Percentiles rank a stretch among this genome's conserved stretches.
Conservation (phyloP, 2,329 filamentous ascomycete genomes). For the Pseudogymnoascus sp. region DNA sequence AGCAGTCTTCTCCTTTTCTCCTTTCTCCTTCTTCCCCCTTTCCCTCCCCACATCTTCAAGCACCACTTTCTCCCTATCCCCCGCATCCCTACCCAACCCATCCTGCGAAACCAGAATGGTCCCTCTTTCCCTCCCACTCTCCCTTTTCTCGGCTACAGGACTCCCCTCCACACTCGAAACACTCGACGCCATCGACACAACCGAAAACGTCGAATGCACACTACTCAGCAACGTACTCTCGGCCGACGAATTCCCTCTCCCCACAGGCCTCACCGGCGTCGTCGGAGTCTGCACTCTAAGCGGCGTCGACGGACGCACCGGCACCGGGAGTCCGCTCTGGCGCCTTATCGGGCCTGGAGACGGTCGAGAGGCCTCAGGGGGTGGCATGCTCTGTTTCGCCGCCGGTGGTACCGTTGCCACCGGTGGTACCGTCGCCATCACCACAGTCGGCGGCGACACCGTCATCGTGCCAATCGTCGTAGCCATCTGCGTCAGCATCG, state of each 20-base stretch:
- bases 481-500: not conserved
- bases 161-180: not conserved
- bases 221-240: constrained; percentile 13
- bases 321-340: constrained; percentile 18
- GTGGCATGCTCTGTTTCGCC: constrained; percentile 11
- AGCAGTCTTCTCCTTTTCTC: not conserved
- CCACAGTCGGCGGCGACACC: not conserved
- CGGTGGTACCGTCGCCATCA: not conserved
- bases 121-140: not conserved
- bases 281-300: constrained; percentile 14
- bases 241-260: constrained; percentile 15
- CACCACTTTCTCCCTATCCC: not conserved
- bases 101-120: not conserved
- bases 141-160: not conserved
- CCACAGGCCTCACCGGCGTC: constrained; percentile 15
- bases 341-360: constrained; percentile 13
- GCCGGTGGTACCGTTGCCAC: not conserved
- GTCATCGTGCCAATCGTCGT: not conserved
- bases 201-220: not conserved
- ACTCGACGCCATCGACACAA: not conserved
- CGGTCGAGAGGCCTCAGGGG: constrained; percentile 15
- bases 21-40: not conserved
- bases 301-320: constrained; percentile 17
- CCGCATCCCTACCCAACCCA: not conserved
- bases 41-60: not conserved